Conservation (phyloP, 352 stramenopile species). For the Phytopythium kandeliae region DNA sequence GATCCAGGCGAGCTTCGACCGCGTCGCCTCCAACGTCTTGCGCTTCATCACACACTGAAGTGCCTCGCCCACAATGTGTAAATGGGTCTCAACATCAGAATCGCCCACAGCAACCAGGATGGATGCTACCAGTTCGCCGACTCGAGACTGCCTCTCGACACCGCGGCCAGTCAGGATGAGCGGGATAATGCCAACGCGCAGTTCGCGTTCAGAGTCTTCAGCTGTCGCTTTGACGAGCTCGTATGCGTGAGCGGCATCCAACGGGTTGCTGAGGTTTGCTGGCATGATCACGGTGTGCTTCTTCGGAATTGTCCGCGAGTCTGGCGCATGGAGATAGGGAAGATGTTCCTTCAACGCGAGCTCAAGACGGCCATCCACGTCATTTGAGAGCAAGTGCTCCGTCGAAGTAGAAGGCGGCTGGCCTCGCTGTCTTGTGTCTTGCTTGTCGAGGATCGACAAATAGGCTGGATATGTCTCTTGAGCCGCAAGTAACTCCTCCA, state of each 20-base stretch:
- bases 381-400: slow-evolving; percentile 51
- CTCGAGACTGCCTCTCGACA: slow-evolving; percentile 9
- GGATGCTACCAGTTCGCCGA: slow-evolving; percentile 39
- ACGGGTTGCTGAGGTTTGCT: slow-evolving; percentile 40
- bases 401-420: slow-evolving; percentile 4
- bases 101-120: slow-evolving; percentile 45
- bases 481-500: slow-evolving; percentile 53
- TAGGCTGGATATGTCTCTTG: slow-evolving; percentile 64
- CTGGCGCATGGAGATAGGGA: slow-evolving; percentile 49
- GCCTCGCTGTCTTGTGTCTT: slow-evolving; percentile 10
- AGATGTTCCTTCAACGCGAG: slow-evolving; percentile 35
- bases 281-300: slow-evolving; percentile 70
- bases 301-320: slow-evolving; percentile 43
- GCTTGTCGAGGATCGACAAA: slow-evolving; percentile 52
- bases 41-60: slow-evolving; percentile 48
- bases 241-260: slow-evolving; percentile 51
- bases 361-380: slow-evolving; percentile 56
- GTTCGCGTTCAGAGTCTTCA: slow-evolving; percentile 54
- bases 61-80: slow-evolving; percentile 53
- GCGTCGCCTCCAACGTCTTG: slow-evolving; percentile 41
- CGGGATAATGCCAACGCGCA: slow-evolving; percentile 59
- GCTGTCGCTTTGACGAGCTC: slow-evolving; percentile 53
- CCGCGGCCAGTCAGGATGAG: slow-evolving; percentile 14
- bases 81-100: slow-evolving; percentile 44
- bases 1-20: slow-evolving; percentile 42